Evolutionary conservation across 345 rosid genomes (phyloP).

Genomic region (Durio zibethinus): DNA sequence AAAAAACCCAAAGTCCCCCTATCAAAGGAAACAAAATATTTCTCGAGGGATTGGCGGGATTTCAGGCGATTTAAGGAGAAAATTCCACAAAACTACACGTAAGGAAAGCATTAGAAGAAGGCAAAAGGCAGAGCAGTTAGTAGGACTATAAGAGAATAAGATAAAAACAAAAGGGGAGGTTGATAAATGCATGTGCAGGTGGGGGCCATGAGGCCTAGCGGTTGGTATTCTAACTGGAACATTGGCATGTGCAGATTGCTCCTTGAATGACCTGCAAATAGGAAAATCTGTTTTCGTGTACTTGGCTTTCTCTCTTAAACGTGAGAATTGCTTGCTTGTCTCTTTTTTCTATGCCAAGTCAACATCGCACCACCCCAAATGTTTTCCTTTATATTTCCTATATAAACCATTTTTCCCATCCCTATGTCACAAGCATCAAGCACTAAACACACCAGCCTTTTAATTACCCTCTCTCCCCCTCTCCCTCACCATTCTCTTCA

Average conservation of each 20-base stretch:
- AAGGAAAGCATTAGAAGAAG: not conserved
- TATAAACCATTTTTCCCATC: constrained; percentile 17
- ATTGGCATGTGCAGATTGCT: constrained; percentile 57
- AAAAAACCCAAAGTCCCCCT: not conserved
- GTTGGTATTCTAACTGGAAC: constrained; percentile 48
- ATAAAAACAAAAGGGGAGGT: not conserved
- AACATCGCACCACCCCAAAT: constrained; percentile 4
- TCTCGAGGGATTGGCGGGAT: constrained; percentile 13
- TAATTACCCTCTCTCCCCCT: not conserved
- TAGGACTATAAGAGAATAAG: not conserved
- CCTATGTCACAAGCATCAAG: constrained; percentile 8
- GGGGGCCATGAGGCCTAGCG: constrained; percentile 29
- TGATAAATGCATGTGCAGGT: constrained; percentile 42
- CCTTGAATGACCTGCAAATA: constrained; percentile 25
- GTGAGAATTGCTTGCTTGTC: constrained; percentile 17
- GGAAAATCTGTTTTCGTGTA: constrained; percentile 9
- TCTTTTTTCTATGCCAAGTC: constrained; percentile 9
- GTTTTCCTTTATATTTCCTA: not conserved
- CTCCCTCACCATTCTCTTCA: not conserved
- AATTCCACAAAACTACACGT: not conserved
- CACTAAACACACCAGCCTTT: not conserved
- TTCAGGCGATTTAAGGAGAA: constrained; percentile 14
- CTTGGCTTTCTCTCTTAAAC: not conserved
- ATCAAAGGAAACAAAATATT: constrained; percentile 10
- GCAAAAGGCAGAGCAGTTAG: not conserved